These are phyloP conservation scores for Fusarium graminum DNA, from an alignment of 2,329 filamentous ascomycete species.

Conservation along the genomic window DNA sequence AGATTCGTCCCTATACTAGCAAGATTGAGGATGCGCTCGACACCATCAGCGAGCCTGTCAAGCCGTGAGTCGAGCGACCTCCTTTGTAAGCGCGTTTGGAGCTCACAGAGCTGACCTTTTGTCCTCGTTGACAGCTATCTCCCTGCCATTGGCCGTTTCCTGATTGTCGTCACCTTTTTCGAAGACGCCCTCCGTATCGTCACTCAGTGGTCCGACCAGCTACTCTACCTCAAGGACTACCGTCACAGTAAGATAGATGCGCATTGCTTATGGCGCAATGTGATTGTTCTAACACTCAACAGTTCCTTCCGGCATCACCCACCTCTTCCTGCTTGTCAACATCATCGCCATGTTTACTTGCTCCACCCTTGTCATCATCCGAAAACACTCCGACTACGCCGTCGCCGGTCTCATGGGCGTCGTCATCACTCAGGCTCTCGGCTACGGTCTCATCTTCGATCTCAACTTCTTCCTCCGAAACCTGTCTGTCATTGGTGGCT, in stretches of 20 bases:
- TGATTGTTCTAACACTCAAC: conserved; percentile 43
- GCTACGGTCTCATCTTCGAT: conserved; percentile 98
- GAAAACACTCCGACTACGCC: conserved; percentile 93
- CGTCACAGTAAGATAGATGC: conserved; percentile 82
- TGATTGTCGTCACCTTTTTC: conserved; percentile 98
- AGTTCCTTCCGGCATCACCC: conserved; percentile 91
- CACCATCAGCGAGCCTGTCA: conserved; percentile 87
- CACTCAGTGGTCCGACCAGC: conserved; percentile 97
- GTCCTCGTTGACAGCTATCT: conserved; percentile 74
- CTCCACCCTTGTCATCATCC: conserved; percentile 87
- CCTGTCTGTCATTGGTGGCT: conserved; percentile 94
- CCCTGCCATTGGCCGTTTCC: conserved; percentile 93
- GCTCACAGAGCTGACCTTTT: conserved; percentile 34
- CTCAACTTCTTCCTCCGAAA: conserved; percentile 99
- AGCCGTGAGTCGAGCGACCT: conserved; percentile 74
- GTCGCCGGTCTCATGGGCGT: conserved; percentile 91
- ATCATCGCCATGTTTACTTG: conserved; percentile 88
- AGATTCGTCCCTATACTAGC: conserved; percentile 94
- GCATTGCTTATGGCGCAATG: neutral
- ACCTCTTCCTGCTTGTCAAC: conserved; percentile 92
- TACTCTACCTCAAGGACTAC: conserved; percentile 93
- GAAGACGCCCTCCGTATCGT: conserved; percentile 96
- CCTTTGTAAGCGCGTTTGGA: conserved; percentile 16
- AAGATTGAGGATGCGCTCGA: conserved; percentile 97
- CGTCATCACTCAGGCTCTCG: conserved; percentile 91